Conservation (phyloP, 2,329 filamentous ascomycete genomes). For the Neopestalotiopsis rosae region DNA sequence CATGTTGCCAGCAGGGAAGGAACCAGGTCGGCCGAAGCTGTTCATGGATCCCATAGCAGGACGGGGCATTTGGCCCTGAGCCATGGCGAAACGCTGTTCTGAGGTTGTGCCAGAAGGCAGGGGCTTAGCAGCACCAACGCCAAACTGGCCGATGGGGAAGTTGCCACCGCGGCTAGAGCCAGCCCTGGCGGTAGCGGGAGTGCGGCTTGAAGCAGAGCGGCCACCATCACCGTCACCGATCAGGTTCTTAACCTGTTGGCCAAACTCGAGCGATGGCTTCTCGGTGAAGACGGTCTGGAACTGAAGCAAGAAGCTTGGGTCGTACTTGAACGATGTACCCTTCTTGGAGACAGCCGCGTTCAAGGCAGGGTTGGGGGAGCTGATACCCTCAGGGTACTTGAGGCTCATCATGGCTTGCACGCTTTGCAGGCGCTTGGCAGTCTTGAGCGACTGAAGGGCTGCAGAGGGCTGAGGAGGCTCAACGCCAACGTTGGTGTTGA, state of each 20-base stretch:
- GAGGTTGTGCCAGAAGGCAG: slow-evolving; percentile 81
- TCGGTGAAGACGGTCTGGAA: slow-evolving; percentile 97
- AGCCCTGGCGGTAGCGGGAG: slow-evolving; percentile 57
- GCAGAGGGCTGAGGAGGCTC: slow-evolving; percentile 94
- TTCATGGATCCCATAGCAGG: slow-evolving; percentile 58
- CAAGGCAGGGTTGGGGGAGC: slow-evolving; percentile 88
- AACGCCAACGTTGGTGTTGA: slow-evolving; percentile 77
- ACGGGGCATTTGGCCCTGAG: slow-evolving; percentile 56
- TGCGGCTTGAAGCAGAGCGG: slow-evolving; percentile 67
- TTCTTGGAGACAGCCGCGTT: slow-evolving; percentile 83
- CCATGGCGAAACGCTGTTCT: slow-evolving; percentile 74
- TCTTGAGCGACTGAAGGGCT: slow-evolving; percentile 90
- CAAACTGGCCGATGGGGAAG: slow-evolving; percentile 76
- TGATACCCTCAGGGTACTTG: slow-evolving; percentile 63
- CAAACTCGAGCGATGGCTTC: slow-evolving; percentile 94
- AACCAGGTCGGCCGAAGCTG: slow-evolving; percentile 64
- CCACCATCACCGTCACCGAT: slow-evolving; percentile 77
- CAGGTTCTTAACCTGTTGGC: slow-evolving; percentile 83
- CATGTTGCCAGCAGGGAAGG: slow-evolving; percentile 65
- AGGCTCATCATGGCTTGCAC: slow-evolving; percentile 10
- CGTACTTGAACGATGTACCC: slow-evolving; percentile 88
- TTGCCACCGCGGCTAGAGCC: slow-evolving; percentile 55
- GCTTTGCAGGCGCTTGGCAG: slow-evolving; percentile 76
- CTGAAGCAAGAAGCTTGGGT: slow-evolving; percentile 92
- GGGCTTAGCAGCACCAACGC: slow-evolving; percentile 53